phyloP scores from a whole-genome alignment of 2,329 filamentous ascomycete genomes.

The Delphinella strobiligena region DNA sequence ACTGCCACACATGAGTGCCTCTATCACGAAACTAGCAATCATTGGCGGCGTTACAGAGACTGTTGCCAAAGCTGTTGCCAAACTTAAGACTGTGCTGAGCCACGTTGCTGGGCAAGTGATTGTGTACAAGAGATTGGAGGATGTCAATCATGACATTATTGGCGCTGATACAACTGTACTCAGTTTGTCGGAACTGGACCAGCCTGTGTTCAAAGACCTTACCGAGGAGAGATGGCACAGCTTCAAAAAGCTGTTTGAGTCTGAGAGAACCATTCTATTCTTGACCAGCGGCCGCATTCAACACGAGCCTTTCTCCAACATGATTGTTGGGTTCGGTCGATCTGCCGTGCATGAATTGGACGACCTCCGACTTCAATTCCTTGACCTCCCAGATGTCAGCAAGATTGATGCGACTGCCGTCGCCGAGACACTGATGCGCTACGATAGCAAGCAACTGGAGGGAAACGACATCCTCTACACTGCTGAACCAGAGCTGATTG shows the following conservation, averaged over 20 bases:
- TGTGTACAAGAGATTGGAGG: background rate
- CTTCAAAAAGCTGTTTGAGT: constrained; percentile 1
- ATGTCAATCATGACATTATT: background rate
- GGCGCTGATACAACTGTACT: background rate
- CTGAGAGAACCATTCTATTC: constrained; percentile 14
- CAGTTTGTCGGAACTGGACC: constrained; percentile 4
- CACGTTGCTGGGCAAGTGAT: background rate
- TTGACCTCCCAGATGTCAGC: constrained; percentile 12
- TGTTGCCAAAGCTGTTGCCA: background rate
- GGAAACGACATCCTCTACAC: too few relatives aligned
- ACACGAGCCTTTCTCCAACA: constrained; percentile 8
- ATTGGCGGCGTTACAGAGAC: background rate
- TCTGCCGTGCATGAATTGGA: constrained; percentile 12
- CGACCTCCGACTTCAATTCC: constrained; percentile 13
- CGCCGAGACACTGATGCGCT: background rate
- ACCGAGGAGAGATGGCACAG: background rate
- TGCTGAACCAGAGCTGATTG: too few relatives aligned
- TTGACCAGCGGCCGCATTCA: constrained; percentile 12
- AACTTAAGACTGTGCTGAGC: background rate
- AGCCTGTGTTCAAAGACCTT: constrained; percentile 4
- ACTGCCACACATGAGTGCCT: background rate
- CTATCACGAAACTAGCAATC: background rate
- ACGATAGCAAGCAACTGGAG: too few relatives aligned
- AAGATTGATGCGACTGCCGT: background rate
- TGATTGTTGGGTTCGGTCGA: constrained; percentile 15